phyloP scores from a whole-genome alignment of 2,329 filamentous ascomycete species.

The Lithohypha guttulata region DNA sequence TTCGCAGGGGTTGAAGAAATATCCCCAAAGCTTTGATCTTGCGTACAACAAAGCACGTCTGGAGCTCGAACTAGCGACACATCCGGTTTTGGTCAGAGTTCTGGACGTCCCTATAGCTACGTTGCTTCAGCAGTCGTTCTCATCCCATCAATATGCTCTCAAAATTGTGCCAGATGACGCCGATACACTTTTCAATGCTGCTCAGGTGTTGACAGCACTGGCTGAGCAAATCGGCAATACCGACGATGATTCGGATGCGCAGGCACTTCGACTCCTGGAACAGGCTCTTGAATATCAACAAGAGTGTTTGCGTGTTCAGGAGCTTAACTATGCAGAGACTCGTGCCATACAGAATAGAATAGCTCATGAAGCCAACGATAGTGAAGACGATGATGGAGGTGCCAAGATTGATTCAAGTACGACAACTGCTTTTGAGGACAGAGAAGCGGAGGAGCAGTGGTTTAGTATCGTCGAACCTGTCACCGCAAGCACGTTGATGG shows the following conservation, averaged over 20 bases:
- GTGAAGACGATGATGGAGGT: conserved; percentile 26
- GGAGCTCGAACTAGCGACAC: conserved; percentile 58
- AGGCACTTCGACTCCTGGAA: conserved; percentile 45
- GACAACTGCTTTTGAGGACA: conserved; percentile 10
- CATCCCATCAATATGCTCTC: conserved; percentile 54
- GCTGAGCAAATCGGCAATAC: conserved; percentile 48
- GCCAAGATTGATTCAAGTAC: conserved; percentile 9
- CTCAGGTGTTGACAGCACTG: conserved; percentile 56
- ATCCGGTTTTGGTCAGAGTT: conserved; percentile 50
- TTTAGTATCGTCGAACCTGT: conserved; percentile 57
- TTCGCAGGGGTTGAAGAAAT: conserved; percentile 49
- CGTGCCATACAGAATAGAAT: conserved; percentile 28
- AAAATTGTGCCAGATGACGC: conserved; percentile 51
- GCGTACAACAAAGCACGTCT: conserved; percentile 66
- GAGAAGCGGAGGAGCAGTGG: conserved; percentile 44
- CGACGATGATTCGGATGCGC: conserved; percentile 34
- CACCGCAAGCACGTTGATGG: conserved; percentile 53
- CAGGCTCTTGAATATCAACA: conserved; percentile 53
- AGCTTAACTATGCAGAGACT: conserved; percentile 37
- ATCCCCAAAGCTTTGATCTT: conserved; percentile 55
- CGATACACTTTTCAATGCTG: conserved; percentile 61
- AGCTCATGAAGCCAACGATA: conserved; percentile 6
- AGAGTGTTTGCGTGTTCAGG: conserved; percentile 44
- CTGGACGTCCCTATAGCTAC: conserved; percentile 44
- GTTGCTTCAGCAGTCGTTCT: conserved; percentile 50